phyloP scores from a whole-genome alignment of 768 basidiomycete genomes.

The Agrocybe praecox region DNA sequence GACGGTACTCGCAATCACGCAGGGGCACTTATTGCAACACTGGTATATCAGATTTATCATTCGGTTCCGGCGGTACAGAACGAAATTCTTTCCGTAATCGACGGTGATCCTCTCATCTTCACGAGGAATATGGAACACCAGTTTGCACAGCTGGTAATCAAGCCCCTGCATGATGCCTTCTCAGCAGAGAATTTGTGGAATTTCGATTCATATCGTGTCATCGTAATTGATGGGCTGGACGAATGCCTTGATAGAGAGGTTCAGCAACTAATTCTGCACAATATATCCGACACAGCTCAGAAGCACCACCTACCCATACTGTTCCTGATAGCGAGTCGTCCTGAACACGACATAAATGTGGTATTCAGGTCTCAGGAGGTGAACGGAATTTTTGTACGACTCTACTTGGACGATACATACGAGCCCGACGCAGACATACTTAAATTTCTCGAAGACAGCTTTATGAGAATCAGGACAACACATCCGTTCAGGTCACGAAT shows the following conservation, averaged over 20 bases:
- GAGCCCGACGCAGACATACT: constrained; percentile 10
- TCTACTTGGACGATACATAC: constrained; percentile 9
- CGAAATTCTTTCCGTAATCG: neutral
- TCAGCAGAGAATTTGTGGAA: too few relatives aligned
- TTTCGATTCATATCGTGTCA: neutral
- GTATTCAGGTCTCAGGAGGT: constrained; percentile 1
- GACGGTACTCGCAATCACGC: neutral
- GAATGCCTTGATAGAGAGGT: neutral
- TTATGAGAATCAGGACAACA: constrained; percentile 9
- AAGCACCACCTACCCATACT: neutral
- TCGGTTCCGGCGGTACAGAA: neutral
- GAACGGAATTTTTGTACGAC: neutral
- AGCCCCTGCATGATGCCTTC: neutral
- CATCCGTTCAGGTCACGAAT: constrained; percentile 4
- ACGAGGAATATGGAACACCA: neutral
- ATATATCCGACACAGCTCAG: neutral
- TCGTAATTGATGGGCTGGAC: neutral
- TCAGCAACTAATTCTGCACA: neutral
- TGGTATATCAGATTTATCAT: neutral
- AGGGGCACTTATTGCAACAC: neutral
- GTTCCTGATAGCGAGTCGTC: neutral
- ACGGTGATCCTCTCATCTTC: neutral
- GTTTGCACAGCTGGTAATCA: neutral
- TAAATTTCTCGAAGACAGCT: constrained; percentile 7
- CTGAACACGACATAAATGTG: constrained; percentile 7